Evolutionary conservation across 2,329 filamentous ascomycete species (phyloP), one percentile per base, ranked within the genome.

Genomic region (Chrysoporthe deuterocubensis): DNA sequence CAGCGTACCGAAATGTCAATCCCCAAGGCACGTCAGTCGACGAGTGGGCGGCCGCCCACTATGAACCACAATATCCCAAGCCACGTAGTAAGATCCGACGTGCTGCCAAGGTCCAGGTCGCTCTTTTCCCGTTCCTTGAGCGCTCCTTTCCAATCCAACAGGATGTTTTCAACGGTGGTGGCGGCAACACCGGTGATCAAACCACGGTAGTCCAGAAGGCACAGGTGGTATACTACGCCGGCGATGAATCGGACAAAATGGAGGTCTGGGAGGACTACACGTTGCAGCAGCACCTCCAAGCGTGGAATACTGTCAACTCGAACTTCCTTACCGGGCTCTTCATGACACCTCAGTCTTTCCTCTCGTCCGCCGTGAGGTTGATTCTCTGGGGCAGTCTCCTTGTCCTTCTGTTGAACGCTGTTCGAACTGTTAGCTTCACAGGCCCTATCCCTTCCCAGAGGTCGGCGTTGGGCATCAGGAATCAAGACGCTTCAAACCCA

Each of bases 31-130:
- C 21, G 57, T 2, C 11, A 9, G 37, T 63, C 8, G 63, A 62
- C 2, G 1, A 16, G 0, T 46, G 13, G 50, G 21, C 54, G 14
- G 56, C 13, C 32, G n/a, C 4, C 26, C 18, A 21, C 14, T 69
- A 64, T 18, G 62, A 57, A 32, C 21, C 5, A 14, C 3, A 7
- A 0, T 37, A 61, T 4, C 68, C 63, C 63, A 65, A 37, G 42
- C 63, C 66, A 11, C 60, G 65, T 0, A 67, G 65, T 26, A 40
- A 32, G 8, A 18, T 62, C 4, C 73, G 72, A 40, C 59, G 68
- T 43, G 43, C 71, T 1, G 74, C 72, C 59, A 78, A 76, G 59
- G 73, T 78, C 63, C 76, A 78, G 64, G 74, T 78, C 48, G 70
- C 71, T 40, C 52, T 74, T 37, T 78, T 74, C 75, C 77, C 77